Base-by-base conservation (phyloP, 345 rosid genomes). In the Mallotus nudiflorus region DNA sequence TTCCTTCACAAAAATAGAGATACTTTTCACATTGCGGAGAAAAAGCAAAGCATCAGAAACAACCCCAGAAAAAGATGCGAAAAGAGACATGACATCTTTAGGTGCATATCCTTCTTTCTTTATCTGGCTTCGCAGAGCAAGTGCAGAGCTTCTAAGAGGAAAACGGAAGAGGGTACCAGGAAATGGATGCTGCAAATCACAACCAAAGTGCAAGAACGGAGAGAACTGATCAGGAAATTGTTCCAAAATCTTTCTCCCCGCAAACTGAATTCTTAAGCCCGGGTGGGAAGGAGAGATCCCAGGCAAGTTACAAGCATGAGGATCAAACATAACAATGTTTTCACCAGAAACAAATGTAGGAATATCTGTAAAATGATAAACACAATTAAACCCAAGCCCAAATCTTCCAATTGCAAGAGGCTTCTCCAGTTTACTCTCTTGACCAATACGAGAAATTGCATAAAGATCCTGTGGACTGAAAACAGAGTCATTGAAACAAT, bases 361-460 rank as follows among this genome's bases (percentile, higher is more conserved):
- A 70, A 91, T 81, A 68, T 93, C 98, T 55, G 98, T 93, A 68
- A 93, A 93, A 85, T 93, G 98, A 87, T 93, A 93, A 61, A 91
- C 98, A 77, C 98, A 93, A 74, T 93, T 93, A 81, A 93, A 93
- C 58, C 98, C 98, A 75, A 93, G 81, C 53, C 98, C 98, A 85
- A 91, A 93, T 82, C 96, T 84, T 77, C 98, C 98, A 64, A 93
- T 89, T 51, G 98, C 97, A 71, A 91, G 85, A 81, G 98, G 94
- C 76, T 89, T 91, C 78, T 93, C 98, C 69, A 93, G 83, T 82
- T 93, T 93, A 83, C 98, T 93, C 81, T 85, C 98, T 82, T 93
- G 98, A 79, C 98, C 98, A 80, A 93, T 93, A 42, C 98, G 93
- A 31, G 98, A 93, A 76, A 93, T 93, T 35, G 98, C 93, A 88